Base-by-base conservation (phyloP, 2,329 filamentous ascomycete species). In the Fusarium sp. region DNA sequence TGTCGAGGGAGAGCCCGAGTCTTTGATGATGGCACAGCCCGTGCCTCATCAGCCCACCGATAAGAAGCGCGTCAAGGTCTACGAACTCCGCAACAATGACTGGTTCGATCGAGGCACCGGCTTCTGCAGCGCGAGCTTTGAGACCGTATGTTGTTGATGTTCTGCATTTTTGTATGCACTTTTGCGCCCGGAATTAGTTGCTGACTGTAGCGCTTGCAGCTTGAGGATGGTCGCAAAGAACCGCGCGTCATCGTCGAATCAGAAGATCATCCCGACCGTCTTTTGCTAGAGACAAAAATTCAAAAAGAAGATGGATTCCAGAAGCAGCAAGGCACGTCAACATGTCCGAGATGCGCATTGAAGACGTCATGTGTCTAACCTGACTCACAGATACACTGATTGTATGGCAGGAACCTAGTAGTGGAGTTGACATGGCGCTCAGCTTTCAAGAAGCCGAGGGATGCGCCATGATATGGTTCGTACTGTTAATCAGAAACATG, bases 91-190 rank as follows among this genome's bases (percentile, higher is more conserved):
- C 83, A 95, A 97, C 85, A 97, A 97, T 88, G 96, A 98, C 90
- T 99, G 96, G 96, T 98, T 95, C 82, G 96, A 99, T 85, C 90
- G 95, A 79, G 96, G 96, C 73, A 99, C 96, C 53, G 96, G 96
- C 71, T 98, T 98, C 83, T 98, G 96, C 82, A 93, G 91, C 68
- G 95, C 95, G 53, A 88, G 91, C 73, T 89, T 93, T 73, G 84
- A 91, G 72, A 88, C 91, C 82, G 93, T 96, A 89, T 82, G 92
- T 65, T 82, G 56, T 42, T 59, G n/a, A 69, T 65, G 70, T 36
- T 50, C n/a, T 66, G 42, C 47, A 42, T 39, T 60, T 57, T 60
- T 28, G n/a, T 38, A 26, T 58, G 22, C 30, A 36, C 64, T 65
- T 44, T 56, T 74, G 65, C 61, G 65, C 65, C 47, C 36, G 55